Evolutionary conservation across 257 asterid genomes (phyloP), one percentile per base, ranked within the genome.

Genomic region (Buddleja alternifolia): DNA sequence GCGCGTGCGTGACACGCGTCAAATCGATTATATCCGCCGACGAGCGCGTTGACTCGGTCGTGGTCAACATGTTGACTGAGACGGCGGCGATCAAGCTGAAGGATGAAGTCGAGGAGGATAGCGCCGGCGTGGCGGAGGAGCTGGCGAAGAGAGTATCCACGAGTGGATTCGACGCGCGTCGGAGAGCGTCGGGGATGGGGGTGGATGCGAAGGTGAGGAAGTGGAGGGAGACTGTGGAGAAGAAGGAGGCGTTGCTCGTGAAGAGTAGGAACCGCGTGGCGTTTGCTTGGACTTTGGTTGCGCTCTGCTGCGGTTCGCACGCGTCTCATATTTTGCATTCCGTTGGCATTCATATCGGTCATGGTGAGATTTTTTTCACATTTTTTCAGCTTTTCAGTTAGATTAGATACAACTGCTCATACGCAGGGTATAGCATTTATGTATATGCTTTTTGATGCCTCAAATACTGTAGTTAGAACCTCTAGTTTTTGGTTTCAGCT

Each of bases 221-320:
- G 77, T 93, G 98, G 98, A 89, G 79, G 82, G 95, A 84, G 76
- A 80, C 79, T 75, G 88, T 86, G 86, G 85, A 79, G 79, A 90
- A 79, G 86, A 93, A 93, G 84, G 97, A 93, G 34, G 88, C 75
- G 52, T 54, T 93, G 89, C 83, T 93, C 24, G 77, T 84, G 45
- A 84, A 86, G 82, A 86, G 95, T 63, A 78, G 95, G 66, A 88
- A 85, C 4, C 77, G 96, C 1, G 96, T 90, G 77, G 90, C 89
- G 24, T 88, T 90, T 74, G 94, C 98, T 60, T 93, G 97, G 99
- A 85, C 97, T 29, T 78, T 90, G 81, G 97, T 93, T 71, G 96
- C 97, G 36, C 77, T 93, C 51, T 90, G 99, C 78, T 90, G 97
- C 59, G 99, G 99, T 54, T 67, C 95, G 24, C 97, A 93, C 77